A percentile compares a stretch with the other conserved stretches of the same genome.
Conservation (phyloP, 2,329 filamentous ascomycete genomes). For the Paracorniculantispora psalliotae region DNA sequence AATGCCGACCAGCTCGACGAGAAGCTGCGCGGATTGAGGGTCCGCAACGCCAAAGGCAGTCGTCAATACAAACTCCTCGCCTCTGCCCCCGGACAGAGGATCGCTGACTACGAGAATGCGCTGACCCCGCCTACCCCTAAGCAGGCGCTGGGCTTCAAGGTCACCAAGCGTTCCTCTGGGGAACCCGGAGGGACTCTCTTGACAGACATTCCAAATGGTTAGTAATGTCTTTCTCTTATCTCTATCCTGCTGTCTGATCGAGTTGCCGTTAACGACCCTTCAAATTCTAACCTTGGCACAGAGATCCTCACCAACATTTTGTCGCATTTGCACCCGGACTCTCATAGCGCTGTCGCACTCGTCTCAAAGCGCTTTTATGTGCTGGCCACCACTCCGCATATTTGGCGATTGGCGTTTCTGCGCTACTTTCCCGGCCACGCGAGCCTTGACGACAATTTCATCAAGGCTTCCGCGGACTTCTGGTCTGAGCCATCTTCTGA, state of each 20-base stretch:
- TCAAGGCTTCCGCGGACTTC: slow-evolving; percentile 31
- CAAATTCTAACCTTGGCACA: slow-evolving; percentile 33
- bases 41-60: slow-evolving; percentile 25
- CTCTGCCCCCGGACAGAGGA: slow-evolving; percentile 44
- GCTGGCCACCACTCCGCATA: slow-evolving; percentile 84
- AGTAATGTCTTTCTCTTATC: slow-evolving; percentile 19
- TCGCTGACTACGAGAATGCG: slow-evolving; percentile 59
- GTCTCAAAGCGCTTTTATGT: slow-evolving; percentile 84
- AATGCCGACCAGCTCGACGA: slow-evolving; percentile 43
- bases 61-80: slow-evolving; percentile 17
- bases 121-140: slow-evolving; percentile 41
- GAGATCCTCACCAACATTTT: slow-evolving; percentile 89
- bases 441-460: slow-evolving; percentile 25
- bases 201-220: slow-evolving; percentile 76
- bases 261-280: too few relatives aligned
- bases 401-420: slow-evolving; percentile 88
- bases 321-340: slow-evolving; percentile 82
- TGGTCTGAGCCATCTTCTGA: slow-evolving; percentile 46
- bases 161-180: slow-evolving; percentile 43
- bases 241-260: not conserved
- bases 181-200: slow-evolving; percentile 39
- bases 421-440: slow-evolving; percentile 80
- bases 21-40: slow-evolving; percentile 49
- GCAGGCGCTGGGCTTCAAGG: slow-evolving; percentile 50
- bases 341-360: slow-evolving; percentile 74